Percentiles rank a stretch among this genome's conserved stretches.
phyloP scores from a whole-genome alignment of 2,329 filamentous ascomycete genomes.

The Ascochyta clinopodiicola region DNA sequence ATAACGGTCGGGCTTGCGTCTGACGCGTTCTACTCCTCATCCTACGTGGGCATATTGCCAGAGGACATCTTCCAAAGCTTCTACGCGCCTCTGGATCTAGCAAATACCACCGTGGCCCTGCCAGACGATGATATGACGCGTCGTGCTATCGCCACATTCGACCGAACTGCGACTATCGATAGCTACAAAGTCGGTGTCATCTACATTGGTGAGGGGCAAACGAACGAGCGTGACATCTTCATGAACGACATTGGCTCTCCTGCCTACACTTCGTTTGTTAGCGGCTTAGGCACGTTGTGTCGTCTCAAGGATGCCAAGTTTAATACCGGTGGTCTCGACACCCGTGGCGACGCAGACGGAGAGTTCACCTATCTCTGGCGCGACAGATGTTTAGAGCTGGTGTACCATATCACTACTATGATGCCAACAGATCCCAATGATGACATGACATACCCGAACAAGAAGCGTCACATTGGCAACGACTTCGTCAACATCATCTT shows the following conservation, averaged over 20 bases:
- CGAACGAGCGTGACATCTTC: constrained; percentile 80
- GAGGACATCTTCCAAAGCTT: constrained; percentile 76
- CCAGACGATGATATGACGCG: constrained; percentile 73
- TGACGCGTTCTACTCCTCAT: constrained; percentile 54
- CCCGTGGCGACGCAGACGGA: constrained; percentile 78
- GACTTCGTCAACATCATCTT: constrained; percentile 98
- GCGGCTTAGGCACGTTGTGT: constrained; percentile 80
- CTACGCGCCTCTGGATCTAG: constrained; percentile 59
- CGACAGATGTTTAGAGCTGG: constrained; percentile 90
- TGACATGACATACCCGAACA: constrained; percentile 75
- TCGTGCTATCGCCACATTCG: constrained; percentile 80
- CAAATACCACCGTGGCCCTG: constrained; percentile 73
- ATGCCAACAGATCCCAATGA: constrained; percentile 88
- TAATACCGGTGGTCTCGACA: constrained; percentile 91
- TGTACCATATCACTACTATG: constrained; percentile 95
- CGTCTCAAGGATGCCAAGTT: constrained; percentile 82
- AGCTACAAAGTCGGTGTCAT: constrained; percentile 95
- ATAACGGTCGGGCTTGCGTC: constrained; percentile 49
- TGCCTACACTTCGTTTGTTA: constrained; percentile 86
- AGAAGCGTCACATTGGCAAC: constrained; percentile 96
- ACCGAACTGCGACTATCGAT: constrained; percentile 87
- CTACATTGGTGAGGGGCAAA: constrained; percentile 89
- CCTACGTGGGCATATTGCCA: constrained; percentile 70
- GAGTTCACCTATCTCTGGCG: constrained; percentile 93
- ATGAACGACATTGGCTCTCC: constrained; percentile 84